Evolutionary conservation across 2,329 filamentous ascomycete species (phyloP).

Genomic region (Diaporthe helianthi): DNA sequence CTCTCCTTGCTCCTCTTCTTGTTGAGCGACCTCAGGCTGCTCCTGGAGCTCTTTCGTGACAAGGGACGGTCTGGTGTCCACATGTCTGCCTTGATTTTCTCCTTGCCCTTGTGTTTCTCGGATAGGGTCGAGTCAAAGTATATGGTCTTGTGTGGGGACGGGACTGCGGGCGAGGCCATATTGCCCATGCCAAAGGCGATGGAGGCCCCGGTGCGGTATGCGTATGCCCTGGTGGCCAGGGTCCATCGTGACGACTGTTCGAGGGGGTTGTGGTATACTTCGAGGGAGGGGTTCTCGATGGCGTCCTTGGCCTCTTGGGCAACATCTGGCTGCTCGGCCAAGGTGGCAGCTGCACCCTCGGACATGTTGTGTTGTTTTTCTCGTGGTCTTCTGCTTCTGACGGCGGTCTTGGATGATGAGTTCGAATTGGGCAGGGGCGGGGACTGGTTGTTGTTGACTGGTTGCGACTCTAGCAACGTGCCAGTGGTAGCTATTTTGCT

Average conservation of each 20-base stretch:
- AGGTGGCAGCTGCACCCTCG: constrained; percentile 29
- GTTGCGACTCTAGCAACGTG: constrained; percentile 4
- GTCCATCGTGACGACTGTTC: constrained; percentile 53
- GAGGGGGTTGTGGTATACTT: constrained; percentile 51
- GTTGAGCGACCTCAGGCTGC: constrained; percentile 27
- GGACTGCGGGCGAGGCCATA: constrained; percentile 49
- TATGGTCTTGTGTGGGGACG: constrained; percentile 47
- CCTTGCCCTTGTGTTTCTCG: constrained; percentile 42
- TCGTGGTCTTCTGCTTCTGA: background rate
- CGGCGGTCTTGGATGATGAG: background rate
- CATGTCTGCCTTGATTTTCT: constrained; percentile 56
- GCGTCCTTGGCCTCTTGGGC: constrained; percentile 28
- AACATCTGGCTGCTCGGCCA: constrained; percentile 33
- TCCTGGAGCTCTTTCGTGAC: constrained; percentile 28
- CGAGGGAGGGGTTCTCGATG: constrained; percentile 23
- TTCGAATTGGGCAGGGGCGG: background rate
- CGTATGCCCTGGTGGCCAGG: constrained; percentile 50
- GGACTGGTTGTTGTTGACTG: constrained; percentile 2
- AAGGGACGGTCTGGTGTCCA: constrained; percentile 44
- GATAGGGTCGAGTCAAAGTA: constrained; percentile 53
- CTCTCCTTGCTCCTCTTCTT: constrained; percentile 25
- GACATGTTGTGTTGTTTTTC: constrained; percentile 20
- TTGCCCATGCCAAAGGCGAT: constrained; percentile 53
- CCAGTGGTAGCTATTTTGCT: background rate
- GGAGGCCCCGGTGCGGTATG: constrained; percentile 53